Evolutionary conservation across 106 monocot species (phyloP), one percentile per base, ranked within the genome.

Genomic region (Apostasia ramifera): DNA sequence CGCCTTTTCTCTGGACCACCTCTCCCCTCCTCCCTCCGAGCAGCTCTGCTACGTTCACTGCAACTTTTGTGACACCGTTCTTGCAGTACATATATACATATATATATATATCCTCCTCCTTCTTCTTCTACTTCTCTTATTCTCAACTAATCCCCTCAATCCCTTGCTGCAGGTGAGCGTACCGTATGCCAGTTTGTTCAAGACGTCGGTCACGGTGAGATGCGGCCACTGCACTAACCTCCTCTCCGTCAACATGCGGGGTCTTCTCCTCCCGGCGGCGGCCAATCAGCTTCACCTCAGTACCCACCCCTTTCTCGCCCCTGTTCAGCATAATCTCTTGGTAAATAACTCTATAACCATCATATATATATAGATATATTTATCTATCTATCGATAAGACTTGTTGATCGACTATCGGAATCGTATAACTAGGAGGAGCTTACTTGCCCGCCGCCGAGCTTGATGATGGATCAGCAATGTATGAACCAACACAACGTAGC

Each of bases 1-100:
- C 50, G 57, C 84, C 74, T 85, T 85, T 76, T 85, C 87, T 59
- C 58, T 88, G 69, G 94, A 94, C 69, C 88, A 91, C 71, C 81
- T 86, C 85, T 72, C 88, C 45, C 75, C 83, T 10, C 77, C 81
- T 26, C 80, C 81, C 37, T 83, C 86, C 54, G 95, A 97, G 89
- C 89, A 92, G 64, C 89, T 97, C 74, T 97, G 95, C 89, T 97
- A 97, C 74, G 95, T 97, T 72, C 95, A 92, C 76, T 97, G 95
- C 89, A 87, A 83, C 84, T 97, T 85, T 53, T 97, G 95, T 67
- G 95, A 92, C 77, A 92, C 95, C 68, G 89, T 87, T 67, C 89
- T 97, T 40, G 95, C 92, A 8, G 95, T 97, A 86, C 59, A 59
- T 73, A 48, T 55, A 39, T 54, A 58, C 14, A 40, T 40, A 15